Conservation (phyloP, 768 basidiomycete genomes). For the Leccinellum luteum region DNA sequence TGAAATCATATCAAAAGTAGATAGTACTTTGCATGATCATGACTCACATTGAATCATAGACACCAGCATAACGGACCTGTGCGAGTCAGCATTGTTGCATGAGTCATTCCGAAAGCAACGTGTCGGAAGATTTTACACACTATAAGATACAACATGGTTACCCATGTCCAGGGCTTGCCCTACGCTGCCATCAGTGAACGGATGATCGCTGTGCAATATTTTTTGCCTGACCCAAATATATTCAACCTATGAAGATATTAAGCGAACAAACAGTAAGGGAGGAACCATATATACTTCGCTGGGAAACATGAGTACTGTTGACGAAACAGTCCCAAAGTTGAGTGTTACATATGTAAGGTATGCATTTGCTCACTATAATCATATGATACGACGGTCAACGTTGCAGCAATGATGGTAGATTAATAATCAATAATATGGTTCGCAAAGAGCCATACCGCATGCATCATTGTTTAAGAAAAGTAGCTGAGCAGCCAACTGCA, state of each 20-base stretch:
- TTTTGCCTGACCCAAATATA: neutral
- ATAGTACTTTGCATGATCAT: neutral
- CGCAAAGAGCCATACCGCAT: neutral
- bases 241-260: neutral
- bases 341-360: neutral
- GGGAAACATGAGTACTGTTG: neutral
- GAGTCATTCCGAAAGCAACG: neutral
- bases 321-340: neutral
- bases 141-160: neutral
- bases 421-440: neutral
- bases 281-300: neutral
- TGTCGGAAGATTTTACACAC: neutral
- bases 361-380: neutral
- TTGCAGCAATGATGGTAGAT: neutral
- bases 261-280: neutral
- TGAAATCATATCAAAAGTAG: neutral
- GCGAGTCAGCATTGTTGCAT: neutral
- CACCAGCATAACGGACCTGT: neutral
- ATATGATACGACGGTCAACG: neutral
- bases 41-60: neutral
- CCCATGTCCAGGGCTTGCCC: neutral
- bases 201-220: neutral
- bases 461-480: neutral
- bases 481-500: neutral
- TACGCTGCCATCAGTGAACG: neutral